phyloP scores from a whole-genome alignment of 371 early-diverging fungal genomes.

The Mortierella sp. region DNA sequence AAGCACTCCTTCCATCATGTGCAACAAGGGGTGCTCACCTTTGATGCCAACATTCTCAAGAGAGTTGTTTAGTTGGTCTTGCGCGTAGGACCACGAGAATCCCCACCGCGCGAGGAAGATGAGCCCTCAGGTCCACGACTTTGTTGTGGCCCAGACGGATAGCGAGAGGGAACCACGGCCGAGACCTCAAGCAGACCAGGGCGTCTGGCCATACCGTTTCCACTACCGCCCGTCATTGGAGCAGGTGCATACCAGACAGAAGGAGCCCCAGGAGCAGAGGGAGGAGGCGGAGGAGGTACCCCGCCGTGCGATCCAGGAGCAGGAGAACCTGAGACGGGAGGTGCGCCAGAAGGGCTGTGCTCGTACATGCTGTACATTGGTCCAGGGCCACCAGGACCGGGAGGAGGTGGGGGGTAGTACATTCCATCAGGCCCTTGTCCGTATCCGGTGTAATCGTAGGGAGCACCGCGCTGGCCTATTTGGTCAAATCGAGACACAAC shows the following conservation, averaged over 20 bases:
- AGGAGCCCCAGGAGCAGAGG: background rate
- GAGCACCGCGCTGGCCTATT: background rate
- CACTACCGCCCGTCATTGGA: background rate
- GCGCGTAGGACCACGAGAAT: background rate
- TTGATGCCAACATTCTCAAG: background rate
- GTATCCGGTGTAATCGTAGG: background rate
- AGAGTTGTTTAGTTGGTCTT: background rate
- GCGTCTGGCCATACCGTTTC: background rate
- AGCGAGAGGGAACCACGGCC: background rate
- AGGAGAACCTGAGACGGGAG: background rate
- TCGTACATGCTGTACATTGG: background rate
- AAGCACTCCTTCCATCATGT: no score
- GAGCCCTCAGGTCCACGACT: background rate
- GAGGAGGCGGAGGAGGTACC: background rate
- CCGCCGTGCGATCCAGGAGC: background rate
- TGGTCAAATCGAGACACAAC: background rate
- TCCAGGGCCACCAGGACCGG: background rate
- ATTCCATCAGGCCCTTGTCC: background rate
- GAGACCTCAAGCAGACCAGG: slow-evolving; percentile 2
- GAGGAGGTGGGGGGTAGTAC: background rate
- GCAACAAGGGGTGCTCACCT: background rate
- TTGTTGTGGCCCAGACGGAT: background rate
- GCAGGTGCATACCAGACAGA: background rate
- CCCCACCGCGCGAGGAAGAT: background rate
- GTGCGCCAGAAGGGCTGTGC: background rate